Conservation (phyloP, 1,284 basidiomycete genomes). For the Gastroboletus turbinatus region DNA sequence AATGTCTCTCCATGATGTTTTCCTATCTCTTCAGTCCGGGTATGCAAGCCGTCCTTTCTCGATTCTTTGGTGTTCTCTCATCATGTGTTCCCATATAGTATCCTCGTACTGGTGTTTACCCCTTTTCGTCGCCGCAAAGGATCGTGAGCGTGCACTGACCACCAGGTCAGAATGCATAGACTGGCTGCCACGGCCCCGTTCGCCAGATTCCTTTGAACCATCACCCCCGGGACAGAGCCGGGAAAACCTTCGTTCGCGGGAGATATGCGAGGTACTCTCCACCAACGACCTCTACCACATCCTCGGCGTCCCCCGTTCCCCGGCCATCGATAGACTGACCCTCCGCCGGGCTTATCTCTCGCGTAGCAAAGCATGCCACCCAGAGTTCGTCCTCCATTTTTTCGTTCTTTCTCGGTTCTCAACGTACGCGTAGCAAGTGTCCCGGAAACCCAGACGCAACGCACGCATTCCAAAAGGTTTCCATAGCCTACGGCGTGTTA, state of each 20-base stretch:
- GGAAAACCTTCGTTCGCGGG: conserved; percentile 37
- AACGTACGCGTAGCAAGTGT: conserved; percentile 60
- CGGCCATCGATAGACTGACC: conserved; percentile 57
- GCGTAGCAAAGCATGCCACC: conserved; percentile 77
- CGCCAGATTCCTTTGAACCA: conserved; percentile 1
- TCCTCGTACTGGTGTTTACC: conserved; percentile 62
- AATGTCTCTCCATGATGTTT: conserved; percentile 42
- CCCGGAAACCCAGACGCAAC: conserved; percentile 76
- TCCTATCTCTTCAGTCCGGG: conserved; percentile 57
- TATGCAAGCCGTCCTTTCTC: conserved; percentile 22
- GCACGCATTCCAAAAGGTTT: conserved; percentile 81
- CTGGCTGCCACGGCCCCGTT: conserved; percentile 14
- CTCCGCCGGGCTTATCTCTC: conserved; percentile 76
- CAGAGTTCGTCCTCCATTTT: conserved; percentile 60
- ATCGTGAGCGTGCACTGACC: conserved; percentile 44
- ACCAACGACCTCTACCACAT: conserved; percentile 72
- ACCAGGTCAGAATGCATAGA: conserved; percentile 15
- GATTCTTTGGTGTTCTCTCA: conserved; percentile 1
- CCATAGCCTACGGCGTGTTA: conserved; percentile 79
- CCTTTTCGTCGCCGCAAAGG: conserved; percentile 57
- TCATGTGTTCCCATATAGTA: conserved; percentile 33
- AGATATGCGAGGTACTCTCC: conserved; percentile 56
- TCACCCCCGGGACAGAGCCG: neutral
- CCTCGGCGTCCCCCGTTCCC: conserved; percentile 58
- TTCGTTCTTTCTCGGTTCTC: conserved; percentile 3